A percentile compares a stretch with the other conserved stretches of the same genome.
Conservation (phyloP, 75 land plant genomes). For the Cunninghamia lanceolata region DNA sequence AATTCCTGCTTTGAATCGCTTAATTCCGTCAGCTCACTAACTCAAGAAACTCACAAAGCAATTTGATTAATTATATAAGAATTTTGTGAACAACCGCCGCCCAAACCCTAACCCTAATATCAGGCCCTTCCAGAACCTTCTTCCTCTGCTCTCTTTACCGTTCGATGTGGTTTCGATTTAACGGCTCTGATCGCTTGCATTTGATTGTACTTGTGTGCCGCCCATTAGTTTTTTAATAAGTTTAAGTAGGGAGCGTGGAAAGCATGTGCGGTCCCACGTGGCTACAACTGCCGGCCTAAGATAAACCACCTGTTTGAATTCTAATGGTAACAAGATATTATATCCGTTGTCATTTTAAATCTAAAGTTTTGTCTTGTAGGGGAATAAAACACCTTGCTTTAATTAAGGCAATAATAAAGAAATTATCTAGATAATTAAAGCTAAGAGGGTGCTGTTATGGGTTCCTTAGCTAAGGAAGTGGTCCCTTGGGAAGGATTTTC, state of each 20-base stretch:
- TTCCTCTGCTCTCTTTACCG: background rate
- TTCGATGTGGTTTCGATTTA: background rate
- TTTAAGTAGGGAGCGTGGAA: background rate
- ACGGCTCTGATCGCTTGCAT: background rate
- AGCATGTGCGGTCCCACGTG: background rate
- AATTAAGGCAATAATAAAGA: too few relatives aligned
- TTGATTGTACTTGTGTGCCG: background rate
- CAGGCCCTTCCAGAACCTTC: background rate
- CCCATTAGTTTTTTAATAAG: background rate
- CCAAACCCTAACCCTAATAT: conserved; percentile 6
- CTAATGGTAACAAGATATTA: too few relatives aligned
- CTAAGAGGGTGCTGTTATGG: too few relatives aligned
- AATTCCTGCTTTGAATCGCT: background rate
- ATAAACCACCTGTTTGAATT: background rate
- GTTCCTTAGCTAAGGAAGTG: too few relatives aligned
- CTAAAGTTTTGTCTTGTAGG: too few relatives aligned
- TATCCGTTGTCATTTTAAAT: too few relatives aligned
- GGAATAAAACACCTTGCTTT: too few relatives aligned
- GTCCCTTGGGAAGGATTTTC: too few relatives aligned
- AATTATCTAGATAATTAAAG: too few relatives aligned
- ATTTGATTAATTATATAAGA: background rate
- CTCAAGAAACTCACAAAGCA: too few relatives aligned
- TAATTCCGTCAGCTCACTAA: background rate
- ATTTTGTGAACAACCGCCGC: background rate
- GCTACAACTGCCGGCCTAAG: background rate